Evolutionary conservation across 192 early-diverging fungal genomes (phyloP), one percentile per base, ranked within the genome.

Genomic region (Chytriomyces confervae): DNA sequence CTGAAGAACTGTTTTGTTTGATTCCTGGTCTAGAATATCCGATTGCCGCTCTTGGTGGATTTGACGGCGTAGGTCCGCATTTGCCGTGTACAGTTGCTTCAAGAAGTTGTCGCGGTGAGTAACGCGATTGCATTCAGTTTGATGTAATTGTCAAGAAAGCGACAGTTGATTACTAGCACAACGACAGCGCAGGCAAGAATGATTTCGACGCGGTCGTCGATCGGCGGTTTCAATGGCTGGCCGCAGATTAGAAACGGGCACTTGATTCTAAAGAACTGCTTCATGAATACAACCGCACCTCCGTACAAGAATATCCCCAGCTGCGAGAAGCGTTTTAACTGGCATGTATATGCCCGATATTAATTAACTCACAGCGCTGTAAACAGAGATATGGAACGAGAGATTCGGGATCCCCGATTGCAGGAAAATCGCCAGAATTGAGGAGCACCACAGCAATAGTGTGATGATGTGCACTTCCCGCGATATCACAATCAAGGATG

Each of bases 381-480:
- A 85, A 11, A 51, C 36, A 11, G 76, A 43, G 10, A 85, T 51
- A 77, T 85, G 82, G 29, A 48, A 61, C 47, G 49, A 44, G 63
- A 85, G 13, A 43, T 83, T 61, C 23, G 77, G 66, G 20, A 79
- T 50, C 24, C 84, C 84, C 24, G 78, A 79, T 63, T 85, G 84
- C 48, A 85, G 67, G 66, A 72, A 85, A 46, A 85, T 79, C 16
- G 84, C 53, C 43, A 85, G 57, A 74, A 85, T 81, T 45, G 79
- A 75, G 18, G 79, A 65, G 64, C 78, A 85, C 84, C 84, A 85
- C 36, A 85, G 72, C 53, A 84, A 68, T 67, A 84, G 82, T 11
- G 66, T 80, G 11, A 85, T 62, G 61, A 79, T 62, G 66, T 85
- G 84, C 5, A 78, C 75, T 51, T 85, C 82, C 8, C 84, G 76